Conservation (phyloP, 768 basidiomycete genomes). For the Tylopilus sp. region DNA sequence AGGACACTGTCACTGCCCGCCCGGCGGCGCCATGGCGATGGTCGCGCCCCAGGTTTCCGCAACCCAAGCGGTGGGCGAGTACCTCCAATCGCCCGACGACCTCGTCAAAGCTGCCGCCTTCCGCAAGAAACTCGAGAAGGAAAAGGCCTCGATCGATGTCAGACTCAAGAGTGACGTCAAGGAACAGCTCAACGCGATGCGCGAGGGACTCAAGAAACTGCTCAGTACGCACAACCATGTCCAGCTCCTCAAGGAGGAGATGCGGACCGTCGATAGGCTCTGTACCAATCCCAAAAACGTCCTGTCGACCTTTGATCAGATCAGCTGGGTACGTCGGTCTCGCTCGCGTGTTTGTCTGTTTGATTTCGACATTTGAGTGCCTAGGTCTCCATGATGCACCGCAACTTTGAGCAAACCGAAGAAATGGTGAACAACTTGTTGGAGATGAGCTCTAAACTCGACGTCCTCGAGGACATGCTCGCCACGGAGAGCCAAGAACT, state of each 20-base stretch:
- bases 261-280: conserved; percentile 73
- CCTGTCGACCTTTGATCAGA: conserved; percentile 91
- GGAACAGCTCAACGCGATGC: conserved; percentile 87
- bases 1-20: too few species aligned
- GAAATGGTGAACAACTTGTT: conserved; percentile 93
- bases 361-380: background rate
- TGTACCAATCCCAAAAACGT: conserved; percentile 72
- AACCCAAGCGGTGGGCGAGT: conserved; percentile 83
- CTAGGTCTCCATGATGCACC: conserved; percentile 92
- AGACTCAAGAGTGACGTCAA: conserved; percentile 88
- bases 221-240: conserved; percentile 74
- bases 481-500: conserved; percentile 70
- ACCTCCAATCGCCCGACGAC: conserved; percentile 91
- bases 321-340: conserved; percentile 59
- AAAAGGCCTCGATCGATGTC: conserved; percentile 91
- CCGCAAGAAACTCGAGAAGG: conserved; percentile 93
- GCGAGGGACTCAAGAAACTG: conserved; percentile 82
- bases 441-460: conserved; percentile 87
- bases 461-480: conserved; percentile 75
- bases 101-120: conserved; percentile 84
- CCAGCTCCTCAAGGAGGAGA: conserved; percentile 81
- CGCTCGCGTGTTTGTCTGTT: background rate
- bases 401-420: conserved; percentile 92
- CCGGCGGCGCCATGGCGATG: conserved; percentile 38
- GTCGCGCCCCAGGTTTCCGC: conserved; percentile 61